Evolutionary conservation across 345 rosid genomes (phyloP).

Genomic region (Sonneratia alba): DNA sequence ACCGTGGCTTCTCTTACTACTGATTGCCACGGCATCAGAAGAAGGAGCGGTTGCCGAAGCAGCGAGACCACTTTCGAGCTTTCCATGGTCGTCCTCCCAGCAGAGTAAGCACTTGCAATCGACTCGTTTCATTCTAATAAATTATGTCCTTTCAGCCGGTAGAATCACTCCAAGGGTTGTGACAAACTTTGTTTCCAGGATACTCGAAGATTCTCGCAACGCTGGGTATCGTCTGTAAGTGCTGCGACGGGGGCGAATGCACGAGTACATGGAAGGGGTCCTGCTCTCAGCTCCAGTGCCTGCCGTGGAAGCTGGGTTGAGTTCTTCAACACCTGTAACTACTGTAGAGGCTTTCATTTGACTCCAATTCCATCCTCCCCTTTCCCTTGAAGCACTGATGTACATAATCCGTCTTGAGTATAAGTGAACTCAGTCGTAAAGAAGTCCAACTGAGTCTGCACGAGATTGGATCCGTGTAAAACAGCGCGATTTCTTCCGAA

Average conservation of each 20-base stretch:
- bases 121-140: not conserved
- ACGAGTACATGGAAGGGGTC: slow-evolving; percentile 31
- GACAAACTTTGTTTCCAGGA: slow-evolving; percentile 12
- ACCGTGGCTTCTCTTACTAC: slow-evolving; percentile 19
- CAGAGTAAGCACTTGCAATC: slow-evolving; percentile 14
- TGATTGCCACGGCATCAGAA: slow-evolving; percentile 7
- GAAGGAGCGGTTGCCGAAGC: slow-evolving; percentile 12
- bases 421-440: not conserved
- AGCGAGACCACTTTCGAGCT: slow-evolving; percentile 28
- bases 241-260: slow-evolving; percentile 43
- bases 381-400: not conserved
- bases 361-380: not conserved
- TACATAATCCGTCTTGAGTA: not conserved
- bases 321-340: not conserved
- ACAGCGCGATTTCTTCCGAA: not conserved
- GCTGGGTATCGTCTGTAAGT: slow-evolving; percentile 55
- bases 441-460: not conserved
- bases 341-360: not conserved
- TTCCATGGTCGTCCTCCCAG: slow-evolving; percentile 11
- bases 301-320: slow-evolving; percentile 44
- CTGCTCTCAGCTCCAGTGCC: slow-evolving; percentile 42
- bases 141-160: no score
- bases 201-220: slow-evolving; percentile 28
- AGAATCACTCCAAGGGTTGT: no score
- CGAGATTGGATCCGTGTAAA: not conserved